phyloP scores from a whole-genome alignment of 768 basidiomycete species.

The Termitomyces titanicus region DNA sequence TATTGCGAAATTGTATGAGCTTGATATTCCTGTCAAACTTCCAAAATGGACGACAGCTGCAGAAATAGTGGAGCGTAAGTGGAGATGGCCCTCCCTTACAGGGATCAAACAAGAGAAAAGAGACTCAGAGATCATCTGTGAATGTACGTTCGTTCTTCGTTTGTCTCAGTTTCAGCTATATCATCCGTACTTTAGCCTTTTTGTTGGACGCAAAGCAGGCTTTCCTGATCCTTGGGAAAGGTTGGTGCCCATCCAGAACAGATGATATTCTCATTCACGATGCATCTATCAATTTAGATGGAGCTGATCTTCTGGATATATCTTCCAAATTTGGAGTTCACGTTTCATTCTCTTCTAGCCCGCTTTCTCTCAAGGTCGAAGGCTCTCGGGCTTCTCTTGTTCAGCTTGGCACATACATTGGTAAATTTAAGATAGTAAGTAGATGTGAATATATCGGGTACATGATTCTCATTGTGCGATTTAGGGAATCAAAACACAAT shows the following conservation, averaged over 20 bases:
- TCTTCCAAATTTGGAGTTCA: slow-evolving; percentile 61
- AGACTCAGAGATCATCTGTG: slow-evolving; percentile 44
- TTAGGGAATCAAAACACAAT: slow-evolving; percentile 37
- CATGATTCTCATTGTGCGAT: slow-evolving; percentile 3
- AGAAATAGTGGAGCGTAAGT: slow-evolving; percentile 58
- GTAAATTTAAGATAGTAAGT: slow-evolving; percentile 46
- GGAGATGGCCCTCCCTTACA: slow-evolving; percentile 65
- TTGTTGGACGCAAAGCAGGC: slow-evolving; percentile 55
- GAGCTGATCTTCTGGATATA: slow-evolving; percentile 53
- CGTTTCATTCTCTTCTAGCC: slow-evolving; percentile 51
- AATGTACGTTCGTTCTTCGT: slow-evolving; percentile 36
- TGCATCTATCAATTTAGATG: slow-evolving; percentile 45
- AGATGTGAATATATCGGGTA: background rate
- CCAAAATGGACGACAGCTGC: slow-evolving; percentile 40
- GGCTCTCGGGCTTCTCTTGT: slow-evolving; percentile 53
- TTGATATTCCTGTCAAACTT: slow-evolving; percentile 28
- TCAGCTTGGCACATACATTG: slow-evolving; percentile 42
- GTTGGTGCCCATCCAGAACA: slow-evolving; percentile 26
- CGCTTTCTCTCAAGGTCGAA: slow-evolving; percentile 56
- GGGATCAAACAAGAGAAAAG: slow-evolving; percentile 46
- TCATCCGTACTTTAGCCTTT: slow-evolving; percentile 38
- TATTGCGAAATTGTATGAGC: slow-evolving; percentile 47
- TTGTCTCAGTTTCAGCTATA: background rate
- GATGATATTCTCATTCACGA: background rate
- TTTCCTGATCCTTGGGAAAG: slow-evolving; percentile 71